Evolutionary conservation across 352 stramenopile species (phyloP).

Genomic region (Globisporangium paroecandrum): DNA sequence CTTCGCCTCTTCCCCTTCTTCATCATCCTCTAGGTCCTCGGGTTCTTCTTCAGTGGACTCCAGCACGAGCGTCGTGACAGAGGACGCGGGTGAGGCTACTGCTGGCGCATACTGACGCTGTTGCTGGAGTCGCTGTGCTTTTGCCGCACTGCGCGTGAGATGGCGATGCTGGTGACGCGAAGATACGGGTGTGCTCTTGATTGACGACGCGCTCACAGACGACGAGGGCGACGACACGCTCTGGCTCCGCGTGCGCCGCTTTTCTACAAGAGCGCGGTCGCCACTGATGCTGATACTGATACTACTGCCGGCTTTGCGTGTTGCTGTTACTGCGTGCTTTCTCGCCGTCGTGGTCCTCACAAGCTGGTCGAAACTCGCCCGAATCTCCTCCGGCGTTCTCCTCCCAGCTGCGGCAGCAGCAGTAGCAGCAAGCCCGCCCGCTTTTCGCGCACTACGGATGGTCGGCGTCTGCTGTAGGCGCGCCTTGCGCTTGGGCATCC

Average conservation of each 20-base stretch:
- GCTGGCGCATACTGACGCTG: not conserved
- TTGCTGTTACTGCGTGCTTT: not conserved
- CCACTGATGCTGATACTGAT: not conserved
- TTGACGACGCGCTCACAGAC: not conserved
- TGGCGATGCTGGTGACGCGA: not conserved
- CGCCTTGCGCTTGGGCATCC: constrained; percentile 8
- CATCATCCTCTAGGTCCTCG: constrained; percentile 1
- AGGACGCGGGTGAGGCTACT: not conserved
- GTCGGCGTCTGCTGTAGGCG: constrained; percentile 17
- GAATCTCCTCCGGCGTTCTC: constrained; percentile 14
- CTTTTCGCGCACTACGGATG: not conserved
- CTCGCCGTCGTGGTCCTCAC: constrained; percentile 6
- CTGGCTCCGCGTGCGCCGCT: not conserved
- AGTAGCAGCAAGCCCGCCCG: not conserved
- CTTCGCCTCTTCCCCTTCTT: not conserved
- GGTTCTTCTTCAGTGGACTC: constrained; percentile 11
- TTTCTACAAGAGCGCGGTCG: not conserved
- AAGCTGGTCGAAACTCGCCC: constrained; percentile 14
- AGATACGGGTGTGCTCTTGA: not conserved
- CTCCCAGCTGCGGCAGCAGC: not conserved
- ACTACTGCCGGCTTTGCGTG: not conserved
- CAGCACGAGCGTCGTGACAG: not conserved
- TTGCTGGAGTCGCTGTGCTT: not conserved
- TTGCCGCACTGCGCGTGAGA: constrained; percentile 3
- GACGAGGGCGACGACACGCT: not conserved